Evolutionary conservation across 2,329 filamentous ascomycete species (phyloP).

Genomic region (Epichloe baconii): DNA sequence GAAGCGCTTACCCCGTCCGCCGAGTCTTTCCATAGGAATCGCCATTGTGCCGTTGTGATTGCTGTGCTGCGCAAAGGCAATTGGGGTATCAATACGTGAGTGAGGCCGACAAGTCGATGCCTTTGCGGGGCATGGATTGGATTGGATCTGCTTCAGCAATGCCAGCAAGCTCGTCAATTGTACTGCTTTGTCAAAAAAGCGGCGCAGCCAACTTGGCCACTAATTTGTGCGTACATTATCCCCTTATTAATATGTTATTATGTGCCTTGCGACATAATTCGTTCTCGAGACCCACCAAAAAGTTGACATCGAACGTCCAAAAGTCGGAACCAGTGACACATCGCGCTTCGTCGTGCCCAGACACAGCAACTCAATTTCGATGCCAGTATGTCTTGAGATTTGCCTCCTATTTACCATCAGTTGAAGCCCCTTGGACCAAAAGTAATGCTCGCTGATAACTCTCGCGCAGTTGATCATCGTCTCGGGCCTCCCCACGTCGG

Average conservation of each 20-base stretch:
- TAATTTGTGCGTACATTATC: too few species aligned
- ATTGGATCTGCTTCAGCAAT: too few species aligned
- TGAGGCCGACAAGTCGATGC: not conserved
- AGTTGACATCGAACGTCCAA: not conserved
- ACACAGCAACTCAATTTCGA: not conserved
- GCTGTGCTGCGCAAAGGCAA: not conserved
- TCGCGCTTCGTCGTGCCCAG: not conserved
- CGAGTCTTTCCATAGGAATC: conserved; percentile 26
- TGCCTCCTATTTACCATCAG: not conserved
- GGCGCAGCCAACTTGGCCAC: too few species aligned
- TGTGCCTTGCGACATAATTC: not conserved
- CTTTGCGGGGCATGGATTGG: not conserved
- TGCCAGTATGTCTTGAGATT: conserved; percentile 1
- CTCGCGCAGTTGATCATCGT: conserved; percentile 49
- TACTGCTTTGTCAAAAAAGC: too few species aligned
- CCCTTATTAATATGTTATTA: too few species aligned
- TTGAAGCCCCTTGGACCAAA: not conserved
- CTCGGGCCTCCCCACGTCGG: conserved; percentile 53
- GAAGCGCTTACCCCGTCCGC: conserved; percentile 25
- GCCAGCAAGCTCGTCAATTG: too few species aligned
- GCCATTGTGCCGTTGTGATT: conserved; percentile 13
- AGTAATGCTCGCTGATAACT: conserved; percentile 2
- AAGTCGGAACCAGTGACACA: not conserved
- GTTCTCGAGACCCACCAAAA: conserved; percentile 1
- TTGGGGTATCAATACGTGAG: not conserved